Conservation (phyloP, 345 rosid species). For the Murraya koenigii region DNA sequence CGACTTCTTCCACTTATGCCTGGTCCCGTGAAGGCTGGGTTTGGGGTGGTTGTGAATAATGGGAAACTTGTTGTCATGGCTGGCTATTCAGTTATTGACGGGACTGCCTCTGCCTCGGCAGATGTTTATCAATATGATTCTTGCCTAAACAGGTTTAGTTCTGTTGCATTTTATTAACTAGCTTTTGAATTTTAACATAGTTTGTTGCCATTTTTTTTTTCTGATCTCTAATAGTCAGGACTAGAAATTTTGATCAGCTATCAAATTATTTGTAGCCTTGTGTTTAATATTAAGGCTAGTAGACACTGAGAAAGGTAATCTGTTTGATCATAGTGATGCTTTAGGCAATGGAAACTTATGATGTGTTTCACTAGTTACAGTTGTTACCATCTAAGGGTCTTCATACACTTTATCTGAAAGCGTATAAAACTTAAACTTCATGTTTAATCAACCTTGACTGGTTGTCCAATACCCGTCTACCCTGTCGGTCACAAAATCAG, state of each 20-base stretch:
- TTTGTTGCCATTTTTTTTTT: not conserved
- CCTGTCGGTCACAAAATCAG: not conserved
- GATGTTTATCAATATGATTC: slow-evolving; percentile 79
- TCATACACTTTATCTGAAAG: not conserved
- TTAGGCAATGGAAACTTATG: not conserved
- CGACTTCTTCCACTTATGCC: slow-evolving; percentile 77
- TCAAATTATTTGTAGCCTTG: not conserved
- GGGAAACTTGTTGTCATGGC: slow-evolving; percentile 84
- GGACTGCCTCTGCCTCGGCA: slow-evolving; percentile 49
- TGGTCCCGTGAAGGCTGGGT: slow-evolving; percentile 61
- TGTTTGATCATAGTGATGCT: not conserved
- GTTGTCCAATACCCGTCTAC: not conserved
- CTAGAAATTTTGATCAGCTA: not conserved
- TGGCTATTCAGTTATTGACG: slow-evolving; percentile 52
- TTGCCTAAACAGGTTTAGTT: slow-evolving; percentile 79
- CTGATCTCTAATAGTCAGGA: not conserved
- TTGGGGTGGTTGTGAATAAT: slow-evolving; percentile 61
- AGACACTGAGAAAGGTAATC: not conserved
- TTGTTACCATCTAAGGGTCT: too few species aligned
- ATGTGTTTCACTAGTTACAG: not conserved
- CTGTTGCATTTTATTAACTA: not conserved
- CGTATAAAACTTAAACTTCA: not conserved
- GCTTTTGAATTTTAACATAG: not conserved
- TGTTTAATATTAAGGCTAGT: not conserved
- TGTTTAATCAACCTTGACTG: not conserved